phyloP scores from a whole-genome alignment of 345 rosid genomes.

The Brassica juncea region DNA sequence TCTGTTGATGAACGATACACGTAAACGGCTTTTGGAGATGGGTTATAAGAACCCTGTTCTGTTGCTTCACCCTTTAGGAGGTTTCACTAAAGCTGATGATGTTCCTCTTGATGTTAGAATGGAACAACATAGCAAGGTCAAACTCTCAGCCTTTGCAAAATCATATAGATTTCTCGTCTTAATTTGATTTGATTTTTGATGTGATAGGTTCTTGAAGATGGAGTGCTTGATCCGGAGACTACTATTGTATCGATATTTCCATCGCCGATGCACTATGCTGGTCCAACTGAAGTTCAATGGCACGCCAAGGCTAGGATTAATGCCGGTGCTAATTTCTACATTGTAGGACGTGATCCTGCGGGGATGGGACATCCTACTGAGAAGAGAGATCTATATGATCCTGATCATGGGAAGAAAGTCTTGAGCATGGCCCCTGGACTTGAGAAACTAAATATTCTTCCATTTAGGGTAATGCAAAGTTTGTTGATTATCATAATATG shows the following conservation, averaged over 20 bases:
- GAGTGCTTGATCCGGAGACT: slow-evolving; percentile 86
- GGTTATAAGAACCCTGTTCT: slow-evolving; percentile 91
- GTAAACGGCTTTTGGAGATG: slow-evolving; percentile 75
- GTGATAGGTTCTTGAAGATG: slow-evolving; percentile 84
- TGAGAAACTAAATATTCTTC: slow-evolving; percentile 90
- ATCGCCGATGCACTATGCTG: slow-evolving; percentile 97
- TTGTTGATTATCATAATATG: slow-evolving; percentile 2
- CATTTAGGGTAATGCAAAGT: slow-evolving; percentile 68
- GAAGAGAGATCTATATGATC: slow-evolving; percentile 92
- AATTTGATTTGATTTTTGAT: neutral
- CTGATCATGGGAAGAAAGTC: slow-evolving; percentile 95
- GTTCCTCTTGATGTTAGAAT: slow-evolving; percentile 93
- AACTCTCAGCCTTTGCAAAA: neutral
- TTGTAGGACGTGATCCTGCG: slow-evolving; percentile 99
- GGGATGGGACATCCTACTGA: slow-evolving; percentile 97
- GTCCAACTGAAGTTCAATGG: slow-evolving; percentile 99
- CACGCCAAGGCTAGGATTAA: slow-evolving; percentile 97
- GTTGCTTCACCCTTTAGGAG: slow-evolving; percentile 95
- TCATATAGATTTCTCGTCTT: neutral
- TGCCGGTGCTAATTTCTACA: slow-evolving; percentile 97
- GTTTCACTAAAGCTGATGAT: slow-evolving; percentile 90
- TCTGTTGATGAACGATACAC: slow-evolving; percentile 87
- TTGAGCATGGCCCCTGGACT: slow-evolving; percentile 98
- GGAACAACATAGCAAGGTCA: slow-evolving; percentile 94
- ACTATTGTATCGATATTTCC: slow-evolving; percentile 95